Conservation (phyloP, 2,329 filamentous ascomycete species). For the Nannizziopsis barbatae region DNA sequence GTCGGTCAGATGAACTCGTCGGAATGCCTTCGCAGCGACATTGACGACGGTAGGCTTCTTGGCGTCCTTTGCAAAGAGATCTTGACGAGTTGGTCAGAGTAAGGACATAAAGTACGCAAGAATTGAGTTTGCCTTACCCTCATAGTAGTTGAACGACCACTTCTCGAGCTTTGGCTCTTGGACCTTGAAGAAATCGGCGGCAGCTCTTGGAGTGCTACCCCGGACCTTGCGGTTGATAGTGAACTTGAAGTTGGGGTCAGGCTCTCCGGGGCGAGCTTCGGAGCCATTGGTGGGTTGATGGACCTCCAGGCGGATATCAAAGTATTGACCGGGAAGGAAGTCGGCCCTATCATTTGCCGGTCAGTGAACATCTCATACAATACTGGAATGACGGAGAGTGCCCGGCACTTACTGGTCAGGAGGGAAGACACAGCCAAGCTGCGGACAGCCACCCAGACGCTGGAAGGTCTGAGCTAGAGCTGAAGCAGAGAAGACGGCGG, state of each 20-base stretch:
- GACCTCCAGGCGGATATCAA: conserved; percentile 73
- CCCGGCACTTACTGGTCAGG: conserved; percentile 48
- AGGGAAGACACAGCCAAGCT: conserved; percentile 47
- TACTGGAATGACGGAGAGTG: too few species aligned
- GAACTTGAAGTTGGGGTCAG: conserved; percentile 62
- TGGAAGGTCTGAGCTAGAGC: conserved; percentile 44
- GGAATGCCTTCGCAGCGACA: conserved; percentile 68
- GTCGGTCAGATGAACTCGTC: conserved; percentile 63
- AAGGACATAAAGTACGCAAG: too few species aligned
- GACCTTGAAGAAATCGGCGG: conserved; percentile 57
- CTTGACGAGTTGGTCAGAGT: conserved; percentile 22
- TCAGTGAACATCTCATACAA: too few species aligned
- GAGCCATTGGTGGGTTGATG: conserved; percentile 73
- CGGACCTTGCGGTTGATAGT: conserved; percentile 55
- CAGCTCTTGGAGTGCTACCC: conserved; percentile 38
- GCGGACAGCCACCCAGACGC: conserved; percentile 45
- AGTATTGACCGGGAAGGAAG: conserved; percentile 72
- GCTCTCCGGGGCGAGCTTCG: conserved; percentile 60
- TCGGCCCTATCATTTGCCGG: conserved; percentile 44
- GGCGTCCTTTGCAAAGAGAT: conserved; percentile 66
- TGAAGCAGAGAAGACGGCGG: conserved; percentile 21
- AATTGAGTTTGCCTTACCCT: conserved; percentile 38
- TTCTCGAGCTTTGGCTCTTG: conserved; percentile 62
- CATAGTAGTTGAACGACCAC: conserved; percentile 77
- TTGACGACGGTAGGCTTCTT: conserved; percentile 61